Percentiles rank a stretch among this genome's conserved stretches.
phyloP scores from a whole-genome alignment of 257 asterid species.

The Solanum verrucosum region DNA sequence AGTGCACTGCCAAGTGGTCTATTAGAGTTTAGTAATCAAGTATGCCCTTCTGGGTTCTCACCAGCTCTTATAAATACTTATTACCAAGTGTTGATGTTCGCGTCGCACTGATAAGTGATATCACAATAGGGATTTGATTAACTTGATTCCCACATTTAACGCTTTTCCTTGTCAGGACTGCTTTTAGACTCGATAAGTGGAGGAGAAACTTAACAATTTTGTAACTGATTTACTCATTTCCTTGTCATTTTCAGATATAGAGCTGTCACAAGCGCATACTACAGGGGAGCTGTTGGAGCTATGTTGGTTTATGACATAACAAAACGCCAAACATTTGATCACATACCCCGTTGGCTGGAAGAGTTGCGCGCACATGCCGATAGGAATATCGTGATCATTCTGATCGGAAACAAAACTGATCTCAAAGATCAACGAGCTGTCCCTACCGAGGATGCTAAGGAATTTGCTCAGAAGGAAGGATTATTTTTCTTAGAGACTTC shows the following conservation, averaged over 20 bases:
- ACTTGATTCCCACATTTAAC: neutral
- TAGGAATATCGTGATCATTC: constrained; percentile 65
- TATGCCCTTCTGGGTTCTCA: neutral
- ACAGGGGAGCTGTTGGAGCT: constrained; percentile 82
- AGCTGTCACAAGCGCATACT: constrained; percentile 82
- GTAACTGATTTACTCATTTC: neutral
- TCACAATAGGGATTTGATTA: neutral
- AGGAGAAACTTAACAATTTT: neutral
- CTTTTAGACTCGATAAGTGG: neutral
- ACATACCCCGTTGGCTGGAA: constrained; percentile 79
- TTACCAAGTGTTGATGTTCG: neutral
- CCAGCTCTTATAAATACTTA: neutral
- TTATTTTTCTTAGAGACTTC: constrained; percentile 76
- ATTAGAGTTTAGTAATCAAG: neutral
- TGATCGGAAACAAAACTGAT: constrained; percentile 68
- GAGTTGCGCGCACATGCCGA: constrained; percentile 37
- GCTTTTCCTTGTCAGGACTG: neutral
- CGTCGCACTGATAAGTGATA: neutral
- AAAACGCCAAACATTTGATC: constrained; percentile 61
- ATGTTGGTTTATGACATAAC: constrained; percentile 79
- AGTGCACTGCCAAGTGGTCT: neutral
- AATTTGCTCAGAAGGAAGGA: constrained; percentile 63
- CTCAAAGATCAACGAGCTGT: constrained; percentile 59
- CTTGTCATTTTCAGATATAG: constrained; percentile 42
- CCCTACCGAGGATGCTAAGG: constrained; percentile 73